Conservation (phyloP, 2,329 filamentous ascomycete species). For the Zopfia rhizophila region DNA sequence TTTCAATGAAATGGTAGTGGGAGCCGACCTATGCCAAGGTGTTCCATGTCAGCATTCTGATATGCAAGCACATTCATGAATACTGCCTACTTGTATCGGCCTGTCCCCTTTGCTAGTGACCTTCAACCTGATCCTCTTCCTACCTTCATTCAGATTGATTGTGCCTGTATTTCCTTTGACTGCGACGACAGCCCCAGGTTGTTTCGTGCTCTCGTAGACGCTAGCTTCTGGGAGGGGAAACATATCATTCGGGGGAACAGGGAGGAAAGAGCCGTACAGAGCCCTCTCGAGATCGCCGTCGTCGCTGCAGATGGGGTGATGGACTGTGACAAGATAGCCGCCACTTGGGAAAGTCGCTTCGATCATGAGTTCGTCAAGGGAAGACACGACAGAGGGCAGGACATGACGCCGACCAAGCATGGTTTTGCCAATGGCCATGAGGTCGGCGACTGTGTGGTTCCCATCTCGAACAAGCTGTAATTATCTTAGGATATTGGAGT, state of each 20-base stretch:
- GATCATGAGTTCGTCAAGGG: slow-evolving; percentile 86
- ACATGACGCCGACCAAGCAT: slow-evolving; percentile 96
- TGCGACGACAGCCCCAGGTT: slow-evolving; percentile 82
- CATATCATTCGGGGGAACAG: slow-evolving; percentile 73
- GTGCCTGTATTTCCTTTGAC: slow-evolving; percentile 72
- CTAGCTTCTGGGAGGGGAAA: slow-evolving; percentile 73
- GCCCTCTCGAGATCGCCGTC: slow-evolving; percentile 89
- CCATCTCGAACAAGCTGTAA: slow-evolving; percentile 90
- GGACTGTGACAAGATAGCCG: slow-evolving; percentile 93
- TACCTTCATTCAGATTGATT: slow-evolving; percentile 77
- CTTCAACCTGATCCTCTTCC: slow-evolving; percentile 76
- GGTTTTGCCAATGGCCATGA: slow-evolving; percentile 90
- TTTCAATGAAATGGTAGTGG: slow-evolving; percentile 96
- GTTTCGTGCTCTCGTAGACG: slow-evolving; percentile 73
- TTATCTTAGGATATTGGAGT: slow-evolving; percentile 31
- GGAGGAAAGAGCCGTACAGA: slow-evolving; percentile 90
- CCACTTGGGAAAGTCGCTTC: slow-evolving; percentile 93
- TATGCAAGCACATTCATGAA: neutral
- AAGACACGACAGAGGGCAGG: slow-evolving; percentile 80
- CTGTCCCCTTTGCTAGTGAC: slow-evolving; percentile 90
- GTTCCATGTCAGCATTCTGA: neutral
- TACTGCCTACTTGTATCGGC: slow-evolving; percentile 77
- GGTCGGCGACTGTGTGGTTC: slow-evolving; percentile 87
- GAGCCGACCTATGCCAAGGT: slow-evolving; percentile 71
- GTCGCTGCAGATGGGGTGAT: slow-evolving; percentile 86